Conservation (phyloP, 306 rosid genomes). For the Elaeagnus macrophylla region DNA sequence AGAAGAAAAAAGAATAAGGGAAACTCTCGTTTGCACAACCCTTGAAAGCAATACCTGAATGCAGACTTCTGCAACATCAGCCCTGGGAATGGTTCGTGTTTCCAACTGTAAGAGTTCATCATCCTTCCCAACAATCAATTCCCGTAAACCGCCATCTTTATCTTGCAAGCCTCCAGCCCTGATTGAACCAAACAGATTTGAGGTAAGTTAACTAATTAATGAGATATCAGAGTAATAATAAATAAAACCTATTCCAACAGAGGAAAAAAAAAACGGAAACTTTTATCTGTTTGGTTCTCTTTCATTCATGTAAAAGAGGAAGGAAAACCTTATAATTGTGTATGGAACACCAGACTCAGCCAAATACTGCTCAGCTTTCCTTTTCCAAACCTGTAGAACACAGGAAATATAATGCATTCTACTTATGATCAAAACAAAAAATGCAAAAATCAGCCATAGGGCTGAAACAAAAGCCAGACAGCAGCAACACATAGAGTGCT, state of each 20-base stretch:
- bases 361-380: conserved; percentile 92
- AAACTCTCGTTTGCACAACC: neutral
- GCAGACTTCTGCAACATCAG: conserved; percentile 89
- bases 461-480: neutral
- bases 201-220: neutral
- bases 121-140: conserved; percentile 72
- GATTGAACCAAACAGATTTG: conserved; percentile 9
- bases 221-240: neutral
- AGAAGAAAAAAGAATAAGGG: neutral
- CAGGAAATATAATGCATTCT: neutral
- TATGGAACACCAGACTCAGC: conserved; percentile 81
- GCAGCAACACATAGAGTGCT: neutral
- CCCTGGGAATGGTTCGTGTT: conserved; percentile 72
- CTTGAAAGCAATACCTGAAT: conserved; percentile 52
- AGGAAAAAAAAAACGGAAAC: neutral
- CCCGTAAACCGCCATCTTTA: conserved; percentile 75
- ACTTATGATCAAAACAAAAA: neutral
- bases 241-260: neutral
- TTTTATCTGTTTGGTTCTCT: neutral
- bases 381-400: conserved; percentile 73
- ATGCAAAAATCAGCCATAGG: neutral
- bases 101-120: conserved; percentile 86
- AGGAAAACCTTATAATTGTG: conserved; percentile 75
- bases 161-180: conserved; percentile 97
- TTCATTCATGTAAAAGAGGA: neutral